Conservation (phyloP, 169 alveolate genomes). For the Pseudocohnilembus persalinus region DNA sequence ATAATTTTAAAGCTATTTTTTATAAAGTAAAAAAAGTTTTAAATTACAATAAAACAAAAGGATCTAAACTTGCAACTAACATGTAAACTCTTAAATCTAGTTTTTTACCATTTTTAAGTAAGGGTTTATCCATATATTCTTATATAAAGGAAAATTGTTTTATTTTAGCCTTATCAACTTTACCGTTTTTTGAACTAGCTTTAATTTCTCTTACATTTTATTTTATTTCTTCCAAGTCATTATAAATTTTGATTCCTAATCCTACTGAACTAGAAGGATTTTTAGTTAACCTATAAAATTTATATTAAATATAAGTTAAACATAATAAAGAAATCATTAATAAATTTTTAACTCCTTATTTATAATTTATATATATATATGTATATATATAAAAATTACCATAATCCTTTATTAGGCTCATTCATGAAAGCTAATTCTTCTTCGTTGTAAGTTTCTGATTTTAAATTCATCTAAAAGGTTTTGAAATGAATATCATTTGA, state of each 20-base stretch:
- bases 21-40: neutral
- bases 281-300: slow-evolving; percentile 22
- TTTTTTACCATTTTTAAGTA: slow-evolving; percentile 88
- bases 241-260: slow-evolving; percentile 1
- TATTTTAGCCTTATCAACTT: neutral
- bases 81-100: slow-evolving; percentile 93
- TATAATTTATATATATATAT: too few species aligned
- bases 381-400: neutral
- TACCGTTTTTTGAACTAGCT: too few species aligned
- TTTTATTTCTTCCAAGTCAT: neutral
- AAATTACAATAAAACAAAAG: slow-evolving; percentile 39
- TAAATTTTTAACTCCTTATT: too few species aligned
- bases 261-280: slow-evolving; percentile 19
- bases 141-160: slow-evolving; percentile 62
- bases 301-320: too few species aligned
- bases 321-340: neutral
- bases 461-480: neutral
- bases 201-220: slow-evolving; percentile 5
- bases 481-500: neutral
- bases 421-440: neutral
- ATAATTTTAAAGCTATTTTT: too few species aligned
- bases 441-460: neutral
- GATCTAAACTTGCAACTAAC: slow-evolving; percentile 77
- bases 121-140: slow-evolving; percentile 90
- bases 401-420: neutral